Conservation (phyloP, 306 rosid genomes). For the Vigna mungo region DNA sequence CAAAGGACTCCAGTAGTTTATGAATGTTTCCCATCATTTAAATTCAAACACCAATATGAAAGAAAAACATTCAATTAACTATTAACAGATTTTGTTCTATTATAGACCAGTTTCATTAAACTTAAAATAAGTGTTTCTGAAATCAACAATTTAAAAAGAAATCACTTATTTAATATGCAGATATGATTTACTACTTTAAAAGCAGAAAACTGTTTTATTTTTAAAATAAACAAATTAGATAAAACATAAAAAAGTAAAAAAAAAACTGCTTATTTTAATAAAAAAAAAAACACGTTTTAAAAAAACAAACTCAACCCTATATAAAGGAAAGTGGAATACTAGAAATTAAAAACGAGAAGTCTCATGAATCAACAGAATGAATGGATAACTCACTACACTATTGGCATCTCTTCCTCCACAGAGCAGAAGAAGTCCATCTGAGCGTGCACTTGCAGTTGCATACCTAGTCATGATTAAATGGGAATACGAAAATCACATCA, state of each 20-base stretch:
- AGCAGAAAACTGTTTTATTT: no score
- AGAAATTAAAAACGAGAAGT: neutral
- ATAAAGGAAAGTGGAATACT: neutral
- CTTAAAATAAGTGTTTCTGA: no score
- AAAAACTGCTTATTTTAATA: no score
- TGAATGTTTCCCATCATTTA: neutral
- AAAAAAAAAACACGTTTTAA: no score
- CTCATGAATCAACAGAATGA: constrained; percentile 35
- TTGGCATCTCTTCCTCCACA: constrained; percentile 99
- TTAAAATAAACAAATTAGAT: no score
- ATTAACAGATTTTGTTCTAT: neutral
- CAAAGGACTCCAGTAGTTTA: constrained; percentile 19
- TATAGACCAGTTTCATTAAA: no score
- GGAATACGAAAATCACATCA: constrained; percentile 31
- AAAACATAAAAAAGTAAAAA: no score
- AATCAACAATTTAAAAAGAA: no score
- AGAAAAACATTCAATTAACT: neutral
- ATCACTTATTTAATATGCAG: no score
- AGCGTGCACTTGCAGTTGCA: constrained; percentile 99
- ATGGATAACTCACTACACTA: constrained; percentile 80
- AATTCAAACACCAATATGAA: neutral
- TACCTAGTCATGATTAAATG: constrained; percentile 63
- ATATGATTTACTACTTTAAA: no score
- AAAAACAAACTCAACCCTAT: neutral
- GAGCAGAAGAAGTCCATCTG: constrained; percentile 98